Evolutionary conservation across 1,284 basidiomycete species (phyloP).

Genomic region (Rhodotorula glutinis): DNA sequence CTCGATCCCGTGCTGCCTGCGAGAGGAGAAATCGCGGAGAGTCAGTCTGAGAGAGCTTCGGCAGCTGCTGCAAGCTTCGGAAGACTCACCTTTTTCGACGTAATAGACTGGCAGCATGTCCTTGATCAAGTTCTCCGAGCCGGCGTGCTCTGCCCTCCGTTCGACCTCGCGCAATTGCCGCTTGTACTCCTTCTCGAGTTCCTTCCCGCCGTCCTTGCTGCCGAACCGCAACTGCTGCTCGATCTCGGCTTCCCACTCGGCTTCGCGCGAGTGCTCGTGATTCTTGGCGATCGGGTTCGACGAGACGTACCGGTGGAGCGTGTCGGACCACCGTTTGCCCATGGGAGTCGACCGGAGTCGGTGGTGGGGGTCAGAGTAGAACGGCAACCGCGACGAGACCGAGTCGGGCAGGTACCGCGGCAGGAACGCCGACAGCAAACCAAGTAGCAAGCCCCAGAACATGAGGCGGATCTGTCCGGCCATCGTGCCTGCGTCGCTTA

Average conservation of each 20-base stretch:
- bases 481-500: slow-evolving; percentile 4
- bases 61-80: background rate
- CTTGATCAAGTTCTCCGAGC: slow-evolving; percentile 25
- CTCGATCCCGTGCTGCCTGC: no score
- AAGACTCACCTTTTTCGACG: slow-evolving; percentile 22
- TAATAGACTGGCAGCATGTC: slow-evolving; percentile 31
- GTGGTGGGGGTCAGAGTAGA: slow-evolving; percentile 7
- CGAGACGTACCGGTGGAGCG: slow-evolving; percentile 23
- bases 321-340: slow-evolving; percentile 15
- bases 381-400: slow-evolving; percentile 18
- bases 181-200: slow-evolving; percentile 34
- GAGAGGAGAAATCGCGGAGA: background rate
- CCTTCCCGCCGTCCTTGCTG: slow-evolving; percentile 28
- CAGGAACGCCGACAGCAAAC: slow-evolving; percentile 19
- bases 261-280: slow-evolving; percentile 20
- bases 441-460: slow-evolving; percentile 21
- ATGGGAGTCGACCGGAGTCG: slow-evolving; percentile 1
- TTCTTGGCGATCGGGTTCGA: slow-evolving; percentile 12
- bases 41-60: background rate
- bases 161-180: slow-evolving; percentile 26
- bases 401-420: slow-evolving; percentile 17
- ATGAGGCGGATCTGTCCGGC: slow-evolving; percentile 20
- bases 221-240: slow-evolving; percentile 31
- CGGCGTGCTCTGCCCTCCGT: slow-evolving; percentile 19
- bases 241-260: slow-evolving; percentile 27